A percentile compares a stretch with the other conserved stretches of the same genome.
These are phyloP conservation scores for Globisporangium lucens DNA, from an alignment of 352 stramenopile species.

Conservation along the genomic window DNA sequence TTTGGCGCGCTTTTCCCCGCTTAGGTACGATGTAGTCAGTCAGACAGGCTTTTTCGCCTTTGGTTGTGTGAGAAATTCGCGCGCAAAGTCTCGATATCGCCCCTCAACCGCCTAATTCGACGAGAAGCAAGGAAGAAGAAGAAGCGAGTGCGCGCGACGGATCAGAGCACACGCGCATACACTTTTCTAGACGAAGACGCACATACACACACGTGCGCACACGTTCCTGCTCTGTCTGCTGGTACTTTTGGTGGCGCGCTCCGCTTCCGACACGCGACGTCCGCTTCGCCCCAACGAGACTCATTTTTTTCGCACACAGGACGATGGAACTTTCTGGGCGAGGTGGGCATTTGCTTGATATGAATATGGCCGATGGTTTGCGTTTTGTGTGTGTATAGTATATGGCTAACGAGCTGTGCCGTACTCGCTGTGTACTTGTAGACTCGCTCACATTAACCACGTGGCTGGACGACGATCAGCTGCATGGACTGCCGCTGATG, in stretches of 20 bases:
- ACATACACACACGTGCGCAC: neutral
- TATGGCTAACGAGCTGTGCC: neutral
- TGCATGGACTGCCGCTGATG: conserved; percentile 29
- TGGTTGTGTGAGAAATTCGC: conserved; percentile 3
- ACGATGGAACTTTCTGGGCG: conserved; percentile 14
- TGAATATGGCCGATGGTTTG: neutral
- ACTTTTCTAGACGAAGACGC: neutral
- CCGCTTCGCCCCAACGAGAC: neutral
- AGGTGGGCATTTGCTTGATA: conserved; percentile 4
- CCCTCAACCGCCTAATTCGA: conserved; percentile 5
- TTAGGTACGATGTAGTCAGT: conserved; percentile 21
- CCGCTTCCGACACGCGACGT: neutral
- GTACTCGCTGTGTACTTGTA: conserved; percentile 13
- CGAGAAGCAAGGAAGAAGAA: conserved; percentile 5
- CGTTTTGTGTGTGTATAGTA: conserved; percentile 17
- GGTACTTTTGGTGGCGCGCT: neutral
- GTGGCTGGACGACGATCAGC: conserved; percentile 52
- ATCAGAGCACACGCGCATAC: neutral
- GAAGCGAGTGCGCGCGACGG: neutral
- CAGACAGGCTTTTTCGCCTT: neutral
- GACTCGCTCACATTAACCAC: conserved; percentile 33
- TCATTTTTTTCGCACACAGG: neutral
- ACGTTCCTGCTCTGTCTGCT: neutral
- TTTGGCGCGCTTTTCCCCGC: conserved; percentile 28
- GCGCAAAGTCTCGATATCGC: neutral